Percentiles rank a stretch among this genome's conserved stretches.
Conservation (phyloP, 768 basidiomycete genomes). For the Mycena olivaceomarginata region DNA sequence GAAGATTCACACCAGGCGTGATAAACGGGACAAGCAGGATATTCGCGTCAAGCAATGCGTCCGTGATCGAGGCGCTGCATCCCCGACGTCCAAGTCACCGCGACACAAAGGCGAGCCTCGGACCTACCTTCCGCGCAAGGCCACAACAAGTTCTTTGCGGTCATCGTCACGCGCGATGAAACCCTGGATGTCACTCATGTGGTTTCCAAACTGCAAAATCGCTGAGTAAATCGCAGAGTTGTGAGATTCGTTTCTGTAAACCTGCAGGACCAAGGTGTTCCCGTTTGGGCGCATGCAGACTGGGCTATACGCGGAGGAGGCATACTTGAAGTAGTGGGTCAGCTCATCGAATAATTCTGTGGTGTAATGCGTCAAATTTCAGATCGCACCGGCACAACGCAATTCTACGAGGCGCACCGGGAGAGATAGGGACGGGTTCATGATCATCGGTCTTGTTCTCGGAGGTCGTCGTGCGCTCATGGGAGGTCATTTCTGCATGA, state of each 20-base stretch:
- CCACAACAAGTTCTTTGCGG: constrained; percentile 68
- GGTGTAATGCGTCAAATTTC: neutral
- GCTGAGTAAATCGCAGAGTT: neutral
- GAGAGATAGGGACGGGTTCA: neutral
- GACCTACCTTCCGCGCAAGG: constrained; percentile 69
- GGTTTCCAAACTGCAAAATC: constrained; percentile 61
- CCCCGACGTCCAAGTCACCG: constrained; percentile 21
- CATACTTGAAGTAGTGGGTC: constrained; percentile 73
- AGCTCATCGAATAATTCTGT: constrained; percentile 63
- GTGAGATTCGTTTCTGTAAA: neutral
- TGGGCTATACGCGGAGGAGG: constrained; percentile 68
- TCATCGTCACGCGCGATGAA: constrained; percentile 69
- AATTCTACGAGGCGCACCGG: constrained; percentile 15
- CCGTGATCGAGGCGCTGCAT: constrained; percentile 62
- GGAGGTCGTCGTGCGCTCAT: no score
- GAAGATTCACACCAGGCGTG: constrained; percentile 64
- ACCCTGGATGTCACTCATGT: constrained; percentile 66
- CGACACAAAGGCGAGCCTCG: neutral
- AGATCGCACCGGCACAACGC: neutral
- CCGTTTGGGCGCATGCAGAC: constrained; percentile 72
- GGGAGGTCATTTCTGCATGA: no score
- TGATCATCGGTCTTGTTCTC: no score
- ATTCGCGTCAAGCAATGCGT: constrained; percentile 65
- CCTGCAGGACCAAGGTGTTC: constrained; percentile 62
- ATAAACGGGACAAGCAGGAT: constrained; percentile 65